Conservation (phyloP, 352 stramenopile species). For the Phytophthora pistaciae region DNA sequence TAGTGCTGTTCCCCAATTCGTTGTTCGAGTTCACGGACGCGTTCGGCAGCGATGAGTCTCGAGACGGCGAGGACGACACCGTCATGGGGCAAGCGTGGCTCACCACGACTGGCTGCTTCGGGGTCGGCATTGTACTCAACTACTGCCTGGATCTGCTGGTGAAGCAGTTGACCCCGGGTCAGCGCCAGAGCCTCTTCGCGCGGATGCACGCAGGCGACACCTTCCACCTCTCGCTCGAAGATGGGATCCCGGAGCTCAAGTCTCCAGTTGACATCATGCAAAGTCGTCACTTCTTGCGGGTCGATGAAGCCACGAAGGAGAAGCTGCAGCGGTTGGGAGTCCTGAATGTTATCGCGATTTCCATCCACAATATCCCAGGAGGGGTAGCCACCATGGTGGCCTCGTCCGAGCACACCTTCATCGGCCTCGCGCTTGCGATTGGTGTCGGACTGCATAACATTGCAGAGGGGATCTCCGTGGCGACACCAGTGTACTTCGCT, state of each 20-base stretch:
- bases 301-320: slow-evolving; percentile 50
- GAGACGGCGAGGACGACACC: slow-evolving; percentile 17
- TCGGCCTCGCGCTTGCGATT: slow-evolving; percentile 92
- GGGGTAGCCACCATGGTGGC: slow-evolving; percentile 96
- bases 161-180: slow-evolving; percentile 39
- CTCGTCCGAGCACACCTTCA: slow-evolving; percentile 84
- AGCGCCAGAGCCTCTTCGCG: slow-evolving; percentile 26
- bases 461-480: slow-evolving; percentile 94
- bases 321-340: slow-evolving; percentile 87
- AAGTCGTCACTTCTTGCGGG: slow-evolving; percentile 28
- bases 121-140: slow-evolving; percentile 76
- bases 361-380: slow-evolving; percentile 97
- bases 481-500: slow-evolving; percentile 96
- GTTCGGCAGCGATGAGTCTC: slow-evolving; percentile 29
- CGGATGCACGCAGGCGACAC: slow-evolving; percentile 27
- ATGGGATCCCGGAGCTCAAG: slow-evolving; percentile 32
- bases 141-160: slow-evolving; percentile 53
- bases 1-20: slow-evolving; percentile 67
- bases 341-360: slow-evolving; percentile 93
- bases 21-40: slow-evolving; percentile 41
- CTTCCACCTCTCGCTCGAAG: slow-evolving; percentile 24
- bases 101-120: slow-evolving; percentile 86
- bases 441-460: slow-evolving; percentile 97
- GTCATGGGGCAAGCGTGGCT: slow-evolving; percentile 65
- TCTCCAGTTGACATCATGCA: slow-evolving; percentile 28